Base-by-base conservation (phyloP, 2,329 filamentous ascomycete genomes). In the Neofusicoccum sp. region DNA sequence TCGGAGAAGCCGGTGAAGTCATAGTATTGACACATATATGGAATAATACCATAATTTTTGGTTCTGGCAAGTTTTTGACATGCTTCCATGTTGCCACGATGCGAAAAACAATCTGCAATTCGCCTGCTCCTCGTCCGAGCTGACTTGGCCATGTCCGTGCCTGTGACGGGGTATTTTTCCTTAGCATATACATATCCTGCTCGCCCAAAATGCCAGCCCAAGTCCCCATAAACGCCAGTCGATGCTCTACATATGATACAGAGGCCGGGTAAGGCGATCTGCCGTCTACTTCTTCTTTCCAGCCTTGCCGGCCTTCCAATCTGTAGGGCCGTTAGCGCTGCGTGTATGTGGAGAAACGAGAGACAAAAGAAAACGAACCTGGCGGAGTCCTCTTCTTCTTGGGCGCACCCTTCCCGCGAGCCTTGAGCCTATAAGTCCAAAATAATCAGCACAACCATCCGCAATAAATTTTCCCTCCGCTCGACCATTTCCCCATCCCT, bases 361-460 rank as follows among this genome's bases (percentile, higher is more conserved):
- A 11, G 33, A 9, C 16, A 6, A 12, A 12, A 28, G 39, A 6
- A 12, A 12, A 28, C 54, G 36, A 9, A 58, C 54, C 54, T 43
- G 62, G 62, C 22, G 62, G 36, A 14, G 28, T 43, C 29, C 62
- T 47, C 47, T 60, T 61, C 83, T 92, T 93, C 83, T 92, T 85
- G 4, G 91, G 89, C 14, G 87, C 85, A 62, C 87, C 87, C 80
- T 94, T 93, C 67, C 90, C 90, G 78, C 90, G 86, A 41, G 85
- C 78, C 77, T 92, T 93, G 70, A 71, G 65, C 43, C 66, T 67
- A 45, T 7, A 54, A 6, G 5, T 8, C 39, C 33, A 60, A 3
- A n/a, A 28, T 16, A 7, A n/a, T 64, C 36, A 64, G 62, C 47
- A 50, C 9, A 16, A 14, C 5, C 22, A 48, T 29, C 31, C 28